Evolutionary conservation across 2,329 filamentous ascomycete species (phyloP), one percentile per base, ranked within the genome.

Genomic region (Nemania sp.): DNA sequence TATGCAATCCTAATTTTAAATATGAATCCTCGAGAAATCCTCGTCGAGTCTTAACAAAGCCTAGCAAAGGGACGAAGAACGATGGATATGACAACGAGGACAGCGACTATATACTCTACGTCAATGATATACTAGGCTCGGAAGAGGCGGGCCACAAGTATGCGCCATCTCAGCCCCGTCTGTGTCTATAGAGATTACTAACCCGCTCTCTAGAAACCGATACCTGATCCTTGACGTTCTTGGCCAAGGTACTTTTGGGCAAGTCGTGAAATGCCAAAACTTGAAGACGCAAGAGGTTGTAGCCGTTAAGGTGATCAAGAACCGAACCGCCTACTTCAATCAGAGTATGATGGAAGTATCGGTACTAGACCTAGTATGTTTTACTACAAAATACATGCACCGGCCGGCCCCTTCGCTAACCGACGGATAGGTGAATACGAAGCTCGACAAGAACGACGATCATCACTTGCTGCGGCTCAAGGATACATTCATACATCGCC

Each of bases 341-440:
- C 94, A 99, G 73, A 97, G 94, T 73, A 99, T 99, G 94, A 99
- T 99, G 94, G 94, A 99, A 71, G 94, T 99, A 26, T 99, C 94
- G 1, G 94, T 99, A 20, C 80, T 99, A 53, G 94, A 99, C 73
- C 71, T 99, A 80, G 91, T 95, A 80, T 53, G 83, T 64, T 48
- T 12, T 40, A 34, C 24, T 47, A 9, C 26, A 28, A 15, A n/a
- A 7, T n/a, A 9, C n/a, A 17, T 6, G 24, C 37, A 12, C n/a
- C 23, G 11, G 12, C 39, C 19, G 34, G n/a, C 36, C 14, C 26
- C 70, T n/a, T n/a, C n/a, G n/a, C n/a, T 72, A 61, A 73, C 61
- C 9, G 30, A 43, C 15, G 9, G 42, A 2, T 65, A 94, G 90
- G 83, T 99, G 68, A 99, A 99, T 72, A 96, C 91, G 61, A 96